Evolutionary conservation across 139 green algal genomes (phyloP).

Genomic region (Micractinium sp.): DNA sequence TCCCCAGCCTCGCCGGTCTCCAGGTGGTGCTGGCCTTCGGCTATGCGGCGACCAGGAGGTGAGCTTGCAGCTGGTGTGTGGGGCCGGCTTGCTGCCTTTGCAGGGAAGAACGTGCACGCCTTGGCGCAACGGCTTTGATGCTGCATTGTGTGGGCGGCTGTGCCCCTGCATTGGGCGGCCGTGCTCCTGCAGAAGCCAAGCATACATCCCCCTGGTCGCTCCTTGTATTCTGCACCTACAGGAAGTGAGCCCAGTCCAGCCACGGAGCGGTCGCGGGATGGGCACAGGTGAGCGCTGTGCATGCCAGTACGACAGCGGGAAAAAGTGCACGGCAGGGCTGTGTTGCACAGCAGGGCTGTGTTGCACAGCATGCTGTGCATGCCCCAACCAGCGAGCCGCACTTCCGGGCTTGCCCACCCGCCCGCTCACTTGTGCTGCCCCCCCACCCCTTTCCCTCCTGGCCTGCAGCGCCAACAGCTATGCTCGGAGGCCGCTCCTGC

Average conservation of each 20-base stretch:
- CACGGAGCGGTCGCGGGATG: not conserved
- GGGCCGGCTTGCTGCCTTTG: not conserved
- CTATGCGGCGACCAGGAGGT: not conserved
- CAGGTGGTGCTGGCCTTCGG: not conserved
- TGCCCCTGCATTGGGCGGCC: not conserved
- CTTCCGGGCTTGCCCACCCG: not conserved
- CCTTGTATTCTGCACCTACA: not conserved
- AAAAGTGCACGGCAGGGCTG: no score
- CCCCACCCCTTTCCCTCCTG: not conserved
- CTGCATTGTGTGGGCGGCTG: not conserved
- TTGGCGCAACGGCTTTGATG: not conserved
- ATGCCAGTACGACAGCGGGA: not conserved
- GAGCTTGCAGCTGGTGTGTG: not conserved
- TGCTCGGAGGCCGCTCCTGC: not conserved
- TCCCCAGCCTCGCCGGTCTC: no score
- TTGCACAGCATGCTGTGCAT: not conserved
- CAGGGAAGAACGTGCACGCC: not conserved
- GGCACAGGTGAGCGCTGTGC: not conserved
- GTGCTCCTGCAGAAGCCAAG: not conserved
- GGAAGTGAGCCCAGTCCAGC: not conserved
- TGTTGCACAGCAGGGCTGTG: no score
- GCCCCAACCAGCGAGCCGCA: not conserved
- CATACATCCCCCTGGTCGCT: not conserved
- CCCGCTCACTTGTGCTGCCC: not conserved
- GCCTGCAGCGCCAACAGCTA: not conserved